A percentile compares a stretch with the other conserved stretches of the same genome.
These are phyloP conservation scores for Zarea fungicola DNA, from an alignment of 2,329 filamentous ascomycete genomes.

Conservation along the genomic window DNA sequence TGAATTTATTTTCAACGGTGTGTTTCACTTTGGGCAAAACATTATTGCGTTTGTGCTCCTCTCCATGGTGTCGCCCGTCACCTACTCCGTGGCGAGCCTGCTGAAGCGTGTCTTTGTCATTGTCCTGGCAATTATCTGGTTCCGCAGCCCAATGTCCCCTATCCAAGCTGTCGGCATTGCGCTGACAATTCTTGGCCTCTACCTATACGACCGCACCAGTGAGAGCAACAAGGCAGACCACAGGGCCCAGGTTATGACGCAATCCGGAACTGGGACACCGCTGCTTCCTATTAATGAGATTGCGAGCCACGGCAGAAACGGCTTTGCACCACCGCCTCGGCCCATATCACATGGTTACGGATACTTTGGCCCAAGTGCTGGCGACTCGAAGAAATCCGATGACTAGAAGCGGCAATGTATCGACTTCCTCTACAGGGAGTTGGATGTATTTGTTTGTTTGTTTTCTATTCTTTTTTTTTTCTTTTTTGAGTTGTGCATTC, in stretches of 20 bases:
- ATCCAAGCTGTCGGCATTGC: slow-evolving; percentile 80
- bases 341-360: slow-evolving; percentile 37
- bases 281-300: slow-evolving; percentile 58
- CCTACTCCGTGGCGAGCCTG: slow-evolving; percentile 90
- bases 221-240: slow-evolving; percentile 84
- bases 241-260: slow-evolving; percentile 62
- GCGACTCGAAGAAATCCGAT: slow-evolving; percentile 55
- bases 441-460: not conserved
- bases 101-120: slow-evolving; percentile 99
- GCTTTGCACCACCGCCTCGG: not conserved
- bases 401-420: slow-evolving; percentile 28
- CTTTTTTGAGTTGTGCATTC: not conserved
- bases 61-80: slow-evolving; percentile 91
- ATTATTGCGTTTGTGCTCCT: slow-evolving; percentile 90
- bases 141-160: slow-evolving; percentile 79
- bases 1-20: slow-evolving; percentile 96
- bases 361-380: slow-evolving; percentile 33
- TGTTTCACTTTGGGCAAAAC: slow-evolving; percentile 94
- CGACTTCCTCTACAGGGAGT: too few species aligned
- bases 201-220: slow-evolving; percentile 90
- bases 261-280: slow-evolving; percentile 31
- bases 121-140: slow-evolving; percentile 91
- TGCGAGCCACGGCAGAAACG: not conserved
- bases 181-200: slow-evolving; percentile 86
- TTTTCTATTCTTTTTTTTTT: not conserved